Evolutionary conservation across 768 basidiomycete genomes (phyloP).

Genomic region (Amanita molliuscula): DNA sequence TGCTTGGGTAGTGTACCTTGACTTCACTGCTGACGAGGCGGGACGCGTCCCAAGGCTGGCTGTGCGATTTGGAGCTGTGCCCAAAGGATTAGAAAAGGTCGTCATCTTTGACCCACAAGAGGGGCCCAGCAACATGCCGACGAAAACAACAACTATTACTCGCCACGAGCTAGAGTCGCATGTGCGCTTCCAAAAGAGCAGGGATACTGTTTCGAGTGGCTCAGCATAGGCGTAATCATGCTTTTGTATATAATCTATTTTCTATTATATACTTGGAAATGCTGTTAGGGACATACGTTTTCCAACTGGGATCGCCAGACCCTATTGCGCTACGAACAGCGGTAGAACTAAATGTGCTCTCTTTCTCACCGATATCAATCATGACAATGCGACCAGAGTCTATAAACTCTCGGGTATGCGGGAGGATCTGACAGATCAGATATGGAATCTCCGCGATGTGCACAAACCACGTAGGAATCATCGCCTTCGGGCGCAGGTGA

Average conservation of each 20-base stretch:
- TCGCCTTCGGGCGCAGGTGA: constrained; percentile 33
- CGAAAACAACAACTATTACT: constrained; percentile 1
- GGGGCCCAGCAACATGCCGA: background rate
- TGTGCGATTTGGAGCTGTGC: constrained; percentile 15
- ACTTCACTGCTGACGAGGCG: constrained; percentile 6
- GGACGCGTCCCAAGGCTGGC: constrained; percentile 6
- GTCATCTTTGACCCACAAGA: constrained; percentile 13
- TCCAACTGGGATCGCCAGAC: constrained; percentile 6
- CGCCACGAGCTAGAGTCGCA: background rate
- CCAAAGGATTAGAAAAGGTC: constrained; percentile 12
- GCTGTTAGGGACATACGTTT: constrained; percentile 1
- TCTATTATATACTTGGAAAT: constrained; percentile 7
- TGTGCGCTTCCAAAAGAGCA: constrained; percentile 6
- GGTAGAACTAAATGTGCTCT: constrained; percentile 60
- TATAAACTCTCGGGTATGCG: constrained; percentile 39
- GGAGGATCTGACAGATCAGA: constrained; percentile 12
- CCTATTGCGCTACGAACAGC: constrained; percentile 42
- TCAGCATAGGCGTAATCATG: background rate
- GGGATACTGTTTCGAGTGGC: background rate
- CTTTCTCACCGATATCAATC: constrained; percentile 47
- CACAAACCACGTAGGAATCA: constrained; percentile 56
- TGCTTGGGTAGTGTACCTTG: constrained; percentile 16
- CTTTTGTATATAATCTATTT: background rate
- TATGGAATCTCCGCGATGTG: constrained; percentile 29
- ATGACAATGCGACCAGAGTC: constrained; percentile 41